Evolutionary conservation across 2,329 filamentous ascomycete species (phyloP).

Genomic region (Ascochyta viciae-villosae): DNA sequence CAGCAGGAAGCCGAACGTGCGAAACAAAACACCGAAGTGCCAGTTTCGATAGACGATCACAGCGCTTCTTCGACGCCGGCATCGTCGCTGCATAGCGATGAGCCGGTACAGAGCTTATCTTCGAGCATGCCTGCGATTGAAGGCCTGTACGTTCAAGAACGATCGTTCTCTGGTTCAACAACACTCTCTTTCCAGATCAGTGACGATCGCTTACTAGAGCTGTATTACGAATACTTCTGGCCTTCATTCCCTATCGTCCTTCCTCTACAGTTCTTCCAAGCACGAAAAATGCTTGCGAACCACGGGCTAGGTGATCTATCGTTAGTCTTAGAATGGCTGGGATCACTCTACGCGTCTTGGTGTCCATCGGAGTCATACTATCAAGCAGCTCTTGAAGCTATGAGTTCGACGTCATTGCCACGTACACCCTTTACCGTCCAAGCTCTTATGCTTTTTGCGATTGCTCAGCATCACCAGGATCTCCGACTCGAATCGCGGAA

Average conservation of each 20-base stretch:
- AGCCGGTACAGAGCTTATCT: background rate
- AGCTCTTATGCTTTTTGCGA: slow-evolving; percentile 75
- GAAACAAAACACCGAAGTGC: slow-evolving; percentile 13
- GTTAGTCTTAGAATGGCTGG: slow-evolving; percentile 41
- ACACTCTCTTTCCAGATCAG: slow-evolving; percentile 34
- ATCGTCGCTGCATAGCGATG: slow-evolving; percentile 7
- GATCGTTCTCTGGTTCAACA: background rate
- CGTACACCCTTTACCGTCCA: slow-evolving; percentile 68
- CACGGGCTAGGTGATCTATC: slow-evolving; percentile 36
- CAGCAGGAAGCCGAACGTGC: slow-evolving; percentile 33
- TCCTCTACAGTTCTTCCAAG: slow-evolving; percentile 52
- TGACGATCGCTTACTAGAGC: slow-evolving; percentile 36
- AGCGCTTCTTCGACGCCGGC: slow-evolving; percentile 1
- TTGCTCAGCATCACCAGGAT: slow-evolving; percentile 82
- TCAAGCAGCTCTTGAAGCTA: slow-evolving; percentile 26
- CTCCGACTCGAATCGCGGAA: slow-evolving; percentile 70
- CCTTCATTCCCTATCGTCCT: slow-evolving; percentile 62
- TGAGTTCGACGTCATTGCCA: slow-evolving; percentile 26
- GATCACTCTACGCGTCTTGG: slow-evolving; percentile 44
- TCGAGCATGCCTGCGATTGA: slow-evolving; percentile 5
- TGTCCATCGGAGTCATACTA: slow-evolving; percentile 38
- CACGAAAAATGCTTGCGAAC: slow-evolving; percentile 20
- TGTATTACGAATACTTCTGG: slow-evolving; percentile 57
- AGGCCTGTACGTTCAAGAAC: slow-evolving; percentile 10
- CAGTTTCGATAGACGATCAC: background rate